These are phyloP conservation scores for Houttuynia cordata DNA, from an alignment of 164 flowering plant genomes.

Conservation along the genomic window DNA sequence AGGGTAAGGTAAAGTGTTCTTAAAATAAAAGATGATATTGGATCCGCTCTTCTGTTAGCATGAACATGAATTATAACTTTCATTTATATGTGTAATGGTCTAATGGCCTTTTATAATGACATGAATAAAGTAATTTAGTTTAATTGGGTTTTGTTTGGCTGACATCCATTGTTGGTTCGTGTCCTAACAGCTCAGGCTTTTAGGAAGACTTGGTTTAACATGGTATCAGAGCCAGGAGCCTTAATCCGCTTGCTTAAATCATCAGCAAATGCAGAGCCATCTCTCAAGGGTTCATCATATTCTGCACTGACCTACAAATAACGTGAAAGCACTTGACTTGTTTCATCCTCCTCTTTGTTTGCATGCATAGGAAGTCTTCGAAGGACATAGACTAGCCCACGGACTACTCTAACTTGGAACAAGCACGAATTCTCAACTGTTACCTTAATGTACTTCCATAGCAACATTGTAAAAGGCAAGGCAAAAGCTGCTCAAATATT, in stretches of 20 bases:
- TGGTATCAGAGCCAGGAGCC: constrained; percentile 9
- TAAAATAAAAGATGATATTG: no score
- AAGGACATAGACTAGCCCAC: constrained; percentile 83
- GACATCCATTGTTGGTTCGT: no score
- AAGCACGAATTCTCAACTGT: constrained; percentile 75
- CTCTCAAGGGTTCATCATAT: constrained; percentile 94
- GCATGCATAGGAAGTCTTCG: constrained; percentile 95
- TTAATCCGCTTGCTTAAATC: constrained; percentile 83
- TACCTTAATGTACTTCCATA: constrained; percentile 87
- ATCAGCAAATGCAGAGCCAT: constrained; percentile 64
- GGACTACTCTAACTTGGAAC: constrained; percentile 77
- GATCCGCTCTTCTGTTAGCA: no score
- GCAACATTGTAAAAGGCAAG: constrained; percentile 94
- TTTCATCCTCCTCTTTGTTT: constrained; percentile 93
- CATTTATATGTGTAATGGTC: no score
- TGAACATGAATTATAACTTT: no score
- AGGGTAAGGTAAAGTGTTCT: no score
- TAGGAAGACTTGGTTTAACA: no score
- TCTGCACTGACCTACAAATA: constrained; percentile 76
- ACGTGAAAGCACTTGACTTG: constrained; percentile 67
- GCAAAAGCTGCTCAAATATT: constrained; percentile 91
- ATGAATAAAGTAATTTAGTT: no score
- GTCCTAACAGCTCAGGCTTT: no score
- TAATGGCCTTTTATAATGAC: no score
- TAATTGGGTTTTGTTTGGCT: no score